A percentile compares a stretch with the other conserved stretches of the same genome.
These are phyloP conservation scores for Fusarium hainanense DNA, from an alignment of 2,329 filamentous ascomycete genomes.

Conservation along the genomic window DNA sequence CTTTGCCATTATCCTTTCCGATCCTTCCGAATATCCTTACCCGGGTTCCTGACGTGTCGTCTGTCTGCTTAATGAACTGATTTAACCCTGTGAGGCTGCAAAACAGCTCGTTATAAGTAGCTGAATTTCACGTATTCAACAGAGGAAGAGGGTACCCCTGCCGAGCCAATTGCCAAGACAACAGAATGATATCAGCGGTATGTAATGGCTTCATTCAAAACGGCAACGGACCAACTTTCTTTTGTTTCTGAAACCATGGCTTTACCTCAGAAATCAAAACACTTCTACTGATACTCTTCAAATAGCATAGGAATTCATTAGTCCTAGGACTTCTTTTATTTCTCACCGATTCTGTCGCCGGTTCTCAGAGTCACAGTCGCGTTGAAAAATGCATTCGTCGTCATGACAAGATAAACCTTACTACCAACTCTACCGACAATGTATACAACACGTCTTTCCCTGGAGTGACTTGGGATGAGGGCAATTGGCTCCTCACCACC, in stretches of 20 bases:
- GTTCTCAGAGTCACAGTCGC: not conserved
- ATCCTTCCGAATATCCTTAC: not conserved
- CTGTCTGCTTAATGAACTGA: no score
- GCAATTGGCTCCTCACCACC: conserved; percentile 5
- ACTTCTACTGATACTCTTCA: not conserved
- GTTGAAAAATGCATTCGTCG: not conserved
- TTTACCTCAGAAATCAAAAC: not conserved
- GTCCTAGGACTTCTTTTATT: not conserved
- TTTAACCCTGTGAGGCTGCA: no score
- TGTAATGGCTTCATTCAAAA: not conserved
- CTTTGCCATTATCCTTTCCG: not conserved
- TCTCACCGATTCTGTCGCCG: not conserved
- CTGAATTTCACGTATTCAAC: not conserved
- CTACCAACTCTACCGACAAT: not conserved
- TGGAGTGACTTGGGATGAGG: conserved; percentile 1
- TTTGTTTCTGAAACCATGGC: not conserved
- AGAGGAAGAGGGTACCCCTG: not conserved
- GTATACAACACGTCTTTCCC: not conserved
- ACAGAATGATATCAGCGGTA: not conserved
- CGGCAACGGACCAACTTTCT: not conserved
- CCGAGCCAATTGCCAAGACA: not conserved
- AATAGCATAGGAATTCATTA: not conserved
- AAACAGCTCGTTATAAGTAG: not conserved
- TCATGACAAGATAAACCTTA: not conserved
- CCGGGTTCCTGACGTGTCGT: no score